Percentiles rank a stretch among this genome's conserved stretches.
phyloP scores from a whole-genome alignment of 805 yeast genomes.

The Vanderwaltozyma yarrowii region DNA sequence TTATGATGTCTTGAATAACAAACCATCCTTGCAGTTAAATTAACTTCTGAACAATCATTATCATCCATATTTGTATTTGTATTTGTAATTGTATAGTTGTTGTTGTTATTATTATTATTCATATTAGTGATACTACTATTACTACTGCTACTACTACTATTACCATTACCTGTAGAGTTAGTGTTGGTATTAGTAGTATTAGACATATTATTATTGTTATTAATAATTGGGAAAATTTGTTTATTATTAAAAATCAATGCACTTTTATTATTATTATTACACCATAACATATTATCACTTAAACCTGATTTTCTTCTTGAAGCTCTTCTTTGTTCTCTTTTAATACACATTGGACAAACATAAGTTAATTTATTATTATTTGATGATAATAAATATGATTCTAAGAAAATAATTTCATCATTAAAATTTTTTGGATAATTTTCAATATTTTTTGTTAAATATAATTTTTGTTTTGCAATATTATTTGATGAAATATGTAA shows the following conservation, averaged over 20 bases:
- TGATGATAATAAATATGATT: constrained; percentile 66
- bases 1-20: constrained; percentile 96
- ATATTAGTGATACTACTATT: too few relatives aligned
- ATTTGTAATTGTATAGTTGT: not conserved
- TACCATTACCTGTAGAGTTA: too few relatives aligned
- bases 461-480: constrained; percentile 77
- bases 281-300: constrained; percentile 68
- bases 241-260: constrained; percentile 88
- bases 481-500: constrained; percentile 81
- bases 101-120: too few relatives aligned
- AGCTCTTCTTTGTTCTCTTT: constrained; percentile 90
- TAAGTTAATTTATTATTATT: constrained; percentile 41
- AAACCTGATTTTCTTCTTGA: constrained; percentile 81
- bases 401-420: constrained; percentile 53
- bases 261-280: constrained; percentile 60
- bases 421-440: constrained; percentile 37
- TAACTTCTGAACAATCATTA: constrained; percentile 20
- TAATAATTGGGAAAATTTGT: constrained; percentile 53
- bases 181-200: too few relatives aligned
- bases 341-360: constrained; percentile 81
- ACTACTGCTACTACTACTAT: too few relatives aligned
- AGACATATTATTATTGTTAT: constrained; percentile 8
- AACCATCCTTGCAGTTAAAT: constrained; percentile 64
- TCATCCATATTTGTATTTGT: too few relatives aligned
- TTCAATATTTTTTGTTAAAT: constrained; percentile 38